phyloP scores from a whole-genome alignment of 1,139 yeast genomes.

The Magnusiomyces sp. region DNA sequence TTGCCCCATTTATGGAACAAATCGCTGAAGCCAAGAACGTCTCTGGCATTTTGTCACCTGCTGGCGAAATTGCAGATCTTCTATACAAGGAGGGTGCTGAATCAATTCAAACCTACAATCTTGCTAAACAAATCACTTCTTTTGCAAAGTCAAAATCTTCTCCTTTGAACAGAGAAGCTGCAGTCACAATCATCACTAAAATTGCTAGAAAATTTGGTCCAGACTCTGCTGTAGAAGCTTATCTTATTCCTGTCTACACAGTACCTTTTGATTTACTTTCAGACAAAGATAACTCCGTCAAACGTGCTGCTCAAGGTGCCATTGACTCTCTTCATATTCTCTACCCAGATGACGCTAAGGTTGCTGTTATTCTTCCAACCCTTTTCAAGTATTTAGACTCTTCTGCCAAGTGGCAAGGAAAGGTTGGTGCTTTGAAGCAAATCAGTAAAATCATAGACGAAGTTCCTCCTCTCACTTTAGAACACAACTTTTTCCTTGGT shows the following conservation, averaged over 20 bases:
- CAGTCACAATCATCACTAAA: constrained; percentile 58
- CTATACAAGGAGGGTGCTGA: constrained; percentile 42
- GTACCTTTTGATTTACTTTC: constrained; percentile 56
- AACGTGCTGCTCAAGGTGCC: constrained; percentile 58
- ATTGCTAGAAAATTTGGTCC: constrained; percentile 59
- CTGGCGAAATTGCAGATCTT: constrained; percentile 46
- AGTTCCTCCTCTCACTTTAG: constrained; percentile 79
- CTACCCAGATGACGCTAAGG: constrained; percentile 73
- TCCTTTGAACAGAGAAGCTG: constrained; percentile 66
- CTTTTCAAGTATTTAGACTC: constrained; percentile 58
- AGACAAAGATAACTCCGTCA: constrained; percentile 81
- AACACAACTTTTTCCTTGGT: constrained; percentile 65
- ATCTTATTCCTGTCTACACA: constrained; percentile 50
- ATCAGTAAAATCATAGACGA: constrained; percentile 70
- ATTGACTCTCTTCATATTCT: constrained; percentile 58
- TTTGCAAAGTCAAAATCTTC: constrained; percentile 68
- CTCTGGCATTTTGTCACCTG: constrained; percentile 57
- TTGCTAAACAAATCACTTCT: constrained; percentile 53
- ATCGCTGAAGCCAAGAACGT: constrained; percentile 52
- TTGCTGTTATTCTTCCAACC: constrained; percentile 56
- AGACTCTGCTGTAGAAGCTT: constrained; percentile 56
- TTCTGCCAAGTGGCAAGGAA: constrained; percentile 91
- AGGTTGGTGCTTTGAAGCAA: constrained; percentile 66
- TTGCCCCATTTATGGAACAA: constrained; percentile 49
- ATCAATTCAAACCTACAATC: constrained; percentile 55